Conservation (phyloP, 139 green algal species). For the Micractinium sp. region DNA sequence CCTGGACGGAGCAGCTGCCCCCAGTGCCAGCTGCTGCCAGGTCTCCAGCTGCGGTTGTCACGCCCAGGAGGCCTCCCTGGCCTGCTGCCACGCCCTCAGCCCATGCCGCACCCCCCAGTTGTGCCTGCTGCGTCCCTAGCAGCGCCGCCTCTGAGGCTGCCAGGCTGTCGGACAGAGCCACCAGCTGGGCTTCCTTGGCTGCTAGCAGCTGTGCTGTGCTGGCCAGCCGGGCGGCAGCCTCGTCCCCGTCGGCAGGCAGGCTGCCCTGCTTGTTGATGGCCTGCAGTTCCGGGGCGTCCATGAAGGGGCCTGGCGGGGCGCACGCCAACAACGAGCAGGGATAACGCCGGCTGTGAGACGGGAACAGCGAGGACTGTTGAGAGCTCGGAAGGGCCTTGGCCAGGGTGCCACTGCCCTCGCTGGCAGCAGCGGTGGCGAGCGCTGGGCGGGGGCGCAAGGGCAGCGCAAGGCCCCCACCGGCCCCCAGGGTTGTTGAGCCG, state of each 20-base stretch:
- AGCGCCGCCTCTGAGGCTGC: neutral
- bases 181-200: neutral
- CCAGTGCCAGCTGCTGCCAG: no score
- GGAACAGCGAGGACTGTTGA: neutral
- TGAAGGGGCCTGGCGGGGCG: neutral
- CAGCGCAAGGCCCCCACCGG: no score
- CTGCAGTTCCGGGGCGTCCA: neutral
- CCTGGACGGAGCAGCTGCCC: no score
- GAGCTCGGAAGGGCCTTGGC: no score
- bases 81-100: neutral
- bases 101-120: no score
- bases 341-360: neutral
- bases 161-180: neutral
- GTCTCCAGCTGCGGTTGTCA: no score
- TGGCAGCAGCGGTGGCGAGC: no score
- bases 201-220: neutral
- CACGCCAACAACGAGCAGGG: neutral
- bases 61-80: no score
- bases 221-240: neutral
- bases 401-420: no score
- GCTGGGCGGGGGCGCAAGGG: no score
- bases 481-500: no score
- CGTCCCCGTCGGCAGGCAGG: neutral
- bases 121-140: neutral
- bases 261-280: constrained; percentile 1